Evolutionary conservation across 352 stramenopile species (phyloP).

Genomic region (Thalassiosira sp.): DNA sequence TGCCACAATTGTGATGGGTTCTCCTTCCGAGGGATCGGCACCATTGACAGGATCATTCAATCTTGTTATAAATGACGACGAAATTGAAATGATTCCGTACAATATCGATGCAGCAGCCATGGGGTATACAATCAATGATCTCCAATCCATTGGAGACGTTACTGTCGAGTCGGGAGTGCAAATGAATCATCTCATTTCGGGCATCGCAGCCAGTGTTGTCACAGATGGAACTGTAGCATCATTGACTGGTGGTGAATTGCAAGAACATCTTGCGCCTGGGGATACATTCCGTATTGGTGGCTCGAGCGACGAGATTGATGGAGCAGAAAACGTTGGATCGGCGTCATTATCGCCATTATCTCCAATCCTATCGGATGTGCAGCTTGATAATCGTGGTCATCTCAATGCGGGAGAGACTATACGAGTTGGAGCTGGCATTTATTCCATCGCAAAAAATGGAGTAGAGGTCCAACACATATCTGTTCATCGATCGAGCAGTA

Average conservation of each 20-base stretch:
- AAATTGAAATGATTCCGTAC: slow-evolving; percentile 73
- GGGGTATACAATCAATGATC: slow-evolving; percentile 76
- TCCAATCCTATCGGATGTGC: slow-evolving; percentile 45
- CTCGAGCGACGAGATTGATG: slow-evolving; percentile 53
- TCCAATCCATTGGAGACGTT: slow-evolving; percentile 79
- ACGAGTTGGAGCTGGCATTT: slow-evolving; percentile 88
- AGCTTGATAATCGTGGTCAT: slow-evolving; percentile 66
- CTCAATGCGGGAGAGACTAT: slow-evolving; percentile 87
- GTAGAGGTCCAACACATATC: slow-evolving; percentile 87
- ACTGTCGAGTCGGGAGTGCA: slow-evolving; percentile 61
- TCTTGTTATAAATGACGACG: slow-evolving; percentile 63
- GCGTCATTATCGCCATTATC: slow-evolving; percentile 36
- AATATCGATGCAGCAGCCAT: slow-evolving; percentile 67
- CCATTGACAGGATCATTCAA: slow-evolving; percentile 78
- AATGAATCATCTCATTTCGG: slow-evolving; percentile 62
- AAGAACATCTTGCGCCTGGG: slow-evolving; percentile 72
- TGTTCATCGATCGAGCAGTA: slow-evolving; percentile 40
- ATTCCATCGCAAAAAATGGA: slow-evolving; percentile 87
- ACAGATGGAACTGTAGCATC: slow-evolving; percentile 61
- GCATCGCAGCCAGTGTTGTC: slow-evolving; percentile 68
- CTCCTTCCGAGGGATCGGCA: slow-evolving; percentile 58
- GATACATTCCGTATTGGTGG: slow-evolving; percentile 80
- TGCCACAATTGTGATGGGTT: slow-evolving; percentile 40
- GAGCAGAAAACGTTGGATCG: slow-evolving; percentile 54
- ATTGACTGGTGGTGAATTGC: slow-evolving; percentile 71